Percentiles rank a stretch among this genome's conserved stretches.
Conservation (phyloP, 2,329 filamentous ascomycete species). For the Colletotrichum spinosum region DNA sequence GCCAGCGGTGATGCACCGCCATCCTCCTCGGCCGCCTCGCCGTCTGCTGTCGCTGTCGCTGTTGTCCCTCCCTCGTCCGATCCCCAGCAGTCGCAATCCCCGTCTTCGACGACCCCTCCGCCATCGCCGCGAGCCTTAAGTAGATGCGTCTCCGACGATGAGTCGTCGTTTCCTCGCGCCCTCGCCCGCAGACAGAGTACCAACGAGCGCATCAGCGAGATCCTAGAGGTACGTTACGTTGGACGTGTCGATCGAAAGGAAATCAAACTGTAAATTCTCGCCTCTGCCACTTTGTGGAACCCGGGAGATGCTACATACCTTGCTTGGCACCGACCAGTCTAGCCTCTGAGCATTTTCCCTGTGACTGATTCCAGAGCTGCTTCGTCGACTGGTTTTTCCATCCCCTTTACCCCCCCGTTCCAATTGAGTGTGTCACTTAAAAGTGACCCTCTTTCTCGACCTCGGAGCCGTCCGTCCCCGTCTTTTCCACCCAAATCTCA, state of each 20-base stretch:
- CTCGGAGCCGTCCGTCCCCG: not conserved
- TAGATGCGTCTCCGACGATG: constrained; percentile 34
- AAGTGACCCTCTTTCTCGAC: not conserved
- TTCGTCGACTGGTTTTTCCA: constrained; percentile 1
- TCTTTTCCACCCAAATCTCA: not conserved
- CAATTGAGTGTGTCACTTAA: not conserved
- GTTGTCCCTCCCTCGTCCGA: constrained; percentile 11
- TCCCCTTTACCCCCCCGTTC: not conserved
- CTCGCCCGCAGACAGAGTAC: constrained; percentile 41
- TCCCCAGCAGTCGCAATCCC: constrained; percentile 25
- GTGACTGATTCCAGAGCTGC: constrained; percentile 2
- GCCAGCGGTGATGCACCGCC: constrained; percentile 28
- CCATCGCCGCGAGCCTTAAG: constrained; percentile 27
- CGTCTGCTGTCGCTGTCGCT: not conserved
- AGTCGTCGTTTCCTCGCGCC: constrained; percentile 22
- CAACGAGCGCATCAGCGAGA: constrained; percentile 56
- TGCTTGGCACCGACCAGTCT: constrained; percentile 22
- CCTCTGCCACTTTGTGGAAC: constrained; percentile 21
- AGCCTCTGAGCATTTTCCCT: constrained; percentile 11
- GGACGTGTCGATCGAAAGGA: not conserved
- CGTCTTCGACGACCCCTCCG: constrained; percentile 14
- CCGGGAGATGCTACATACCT: constrained; percentile 1
- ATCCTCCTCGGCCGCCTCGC: constrained; percentile 7
- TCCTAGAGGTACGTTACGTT: constrained; percentile 60
- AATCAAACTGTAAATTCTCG: constrained; percentile 1